Evolutionary conservation across 345 rosid genomes (phyloP).

Genomic region (Corymbia maculata): DNA sequence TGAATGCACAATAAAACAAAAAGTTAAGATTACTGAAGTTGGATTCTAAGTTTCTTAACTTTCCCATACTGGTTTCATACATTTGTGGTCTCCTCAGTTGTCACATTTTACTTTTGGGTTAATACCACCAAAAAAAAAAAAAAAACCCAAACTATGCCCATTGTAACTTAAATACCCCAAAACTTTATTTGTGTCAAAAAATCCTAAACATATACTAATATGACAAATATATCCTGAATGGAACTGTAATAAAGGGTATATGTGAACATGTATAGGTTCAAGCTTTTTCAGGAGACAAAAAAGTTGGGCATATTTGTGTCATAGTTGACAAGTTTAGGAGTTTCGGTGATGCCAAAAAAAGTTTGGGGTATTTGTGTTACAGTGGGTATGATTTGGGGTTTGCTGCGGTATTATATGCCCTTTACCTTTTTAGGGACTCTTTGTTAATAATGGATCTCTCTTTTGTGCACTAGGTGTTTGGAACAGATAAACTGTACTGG

Average conservation of each 20-base stretch:
- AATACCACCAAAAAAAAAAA: background rate
- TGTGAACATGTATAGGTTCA: background rate
- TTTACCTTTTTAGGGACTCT: background rate
- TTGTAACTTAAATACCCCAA: background rate
- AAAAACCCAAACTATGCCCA: background rate
- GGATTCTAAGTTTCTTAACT: background rate
- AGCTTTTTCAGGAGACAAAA: too few species aligned
- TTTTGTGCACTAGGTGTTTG: constrained; percentile 60
- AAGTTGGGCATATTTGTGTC: background rate
- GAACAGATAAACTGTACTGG: constrained; percentile 74
- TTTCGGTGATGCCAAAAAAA: background rate
- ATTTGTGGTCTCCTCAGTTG: background rate
- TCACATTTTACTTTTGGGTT: background rate
- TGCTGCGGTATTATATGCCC: background rate
- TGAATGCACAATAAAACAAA: background rate
- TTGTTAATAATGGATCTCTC: background rate
- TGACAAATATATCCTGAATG: background rate
- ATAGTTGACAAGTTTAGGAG: background rate
- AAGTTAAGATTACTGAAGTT: background rate
- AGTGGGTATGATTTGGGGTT: background rate
- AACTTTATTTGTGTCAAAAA: background rate
- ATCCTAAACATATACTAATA: background rate
- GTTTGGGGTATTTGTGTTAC: background rate
- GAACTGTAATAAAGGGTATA: background rate
- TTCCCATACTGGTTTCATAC: background rate